Percentiles rank a stretch among this genome's conserved stretches.
These are phyloP conservation scores for Phytopythium chamaehyphon DNA, from an alignment of 352 stramenopile genomes.

Conservation along the genomic window DNA sequence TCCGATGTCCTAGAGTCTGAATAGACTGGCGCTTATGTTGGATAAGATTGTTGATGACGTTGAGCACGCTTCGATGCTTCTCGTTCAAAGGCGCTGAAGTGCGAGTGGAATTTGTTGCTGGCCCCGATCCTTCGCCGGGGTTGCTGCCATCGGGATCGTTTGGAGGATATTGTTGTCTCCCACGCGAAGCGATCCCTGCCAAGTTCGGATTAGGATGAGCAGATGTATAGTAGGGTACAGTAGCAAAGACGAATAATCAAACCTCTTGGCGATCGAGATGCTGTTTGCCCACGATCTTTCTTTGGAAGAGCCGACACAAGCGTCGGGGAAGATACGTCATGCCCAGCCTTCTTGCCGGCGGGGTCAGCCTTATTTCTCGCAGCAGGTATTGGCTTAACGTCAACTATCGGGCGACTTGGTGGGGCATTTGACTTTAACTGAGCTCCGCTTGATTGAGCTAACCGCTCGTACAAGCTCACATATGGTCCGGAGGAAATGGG, in stretches of 20 bases:
- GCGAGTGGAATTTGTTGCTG: too few species aligned
- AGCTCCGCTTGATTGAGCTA: slow-evolving; percentile 47
- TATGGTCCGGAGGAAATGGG: slow-evolving; percentile 25
- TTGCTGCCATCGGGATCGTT: background rate
- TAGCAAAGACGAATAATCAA: too few species aligned
- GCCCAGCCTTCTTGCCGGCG: background rate
- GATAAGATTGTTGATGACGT: slow-evolving; percentile 75
- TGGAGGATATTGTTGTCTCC: background rate
- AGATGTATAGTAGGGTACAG: too few species aligned
- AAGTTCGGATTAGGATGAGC: too few species aligned
- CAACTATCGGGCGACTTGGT: slow-evolving; percentile 32
- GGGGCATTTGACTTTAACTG: slow-evolving; percentile 25
- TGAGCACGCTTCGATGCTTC: slow-evolving; percentile 67
- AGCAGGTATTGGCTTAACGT: slow-evolving; percentile 6
- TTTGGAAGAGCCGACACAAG: background rate
- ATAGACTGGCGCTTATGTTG: slow-evolving; percentile 74
- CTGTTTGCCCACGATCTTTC: background rate
- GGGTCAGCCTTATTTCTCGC: background rate
- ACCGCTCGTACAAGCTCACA: slow-evolving; percentile 63
- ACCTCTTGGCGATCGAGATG: background rate
- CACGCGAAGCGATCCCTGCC: background rate
- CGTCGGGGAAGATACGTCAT: background rate
- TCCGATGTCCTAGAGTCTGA: slow-evolving; percentile 35
- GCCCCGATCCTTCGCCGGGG: too few species aligned
- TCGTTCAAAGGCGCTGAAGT: slow-evolving; percentile 22